Evolutionary conservation across 805 yeast species (phyloP).

Genomic region (Spathaspora sp.): DNA sequence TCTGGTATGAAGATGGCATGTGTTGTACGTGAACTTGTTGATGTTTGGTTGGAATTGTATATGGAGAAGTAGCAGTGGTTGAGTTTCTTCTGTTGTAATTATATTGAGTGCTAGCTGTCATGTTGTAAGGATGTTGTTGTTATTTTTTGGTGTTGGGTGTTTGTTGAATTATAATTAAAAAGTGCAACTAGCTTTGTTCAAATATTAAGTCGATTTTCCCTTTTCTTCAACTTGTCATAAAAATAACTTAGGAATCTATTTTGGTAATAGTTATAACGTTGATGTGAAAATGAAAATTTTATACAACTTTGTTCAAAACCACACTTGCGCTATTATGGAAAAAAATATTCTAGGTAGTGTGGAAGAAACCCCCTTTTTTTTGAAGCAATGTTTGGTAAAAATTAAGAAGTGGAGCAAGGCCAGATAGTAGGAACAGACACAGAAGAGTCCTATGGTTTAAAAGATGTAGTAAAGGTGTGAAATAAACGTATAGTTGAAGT

Average conservation of each 20-base stretch:
- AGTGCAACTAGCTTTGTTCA: not conserved
- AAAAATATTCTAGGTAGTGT: not conserved
- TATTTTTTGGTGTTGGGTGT: not conserved
- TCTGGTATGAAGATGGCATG: conserved; percentile 8
- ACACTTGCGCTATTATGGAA: not conserved
- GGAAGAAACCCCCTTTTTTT: not conserved
- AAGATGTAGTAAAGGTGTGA: not conserved
- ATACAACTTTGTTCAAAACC: not conserved
- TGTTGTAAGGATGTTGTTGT: not conserved
- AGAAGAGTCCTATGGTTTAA: not conserved
- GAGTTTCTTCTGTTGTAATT: conserved; percentile 29
- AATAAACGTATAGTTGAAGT: not conserved
- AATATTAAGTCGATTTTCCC: not conserved
- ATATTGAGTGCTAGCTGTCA: conserved; percentile 17
- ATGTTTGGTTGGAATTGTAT: conserved; percentile 24
- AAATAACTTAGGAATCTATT: not conserved
- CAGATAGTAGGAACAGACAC: not conserved
- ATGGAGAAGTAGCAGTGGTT: conserved; percentile 19
- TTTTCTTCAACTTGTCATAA: not conserved
- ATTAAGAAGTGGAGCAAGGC: not conserved
- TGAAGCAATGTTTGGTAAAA: not conserved
- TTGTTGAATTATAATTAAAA: not conserved
- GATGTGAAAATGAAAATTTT: not conserved
- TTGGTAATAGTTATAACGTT: not conserved
- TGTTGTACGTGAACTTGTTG: conserved; percentile 14